Conservation (phyloP, 164 flowering plant genomes). For the Chimonanthus salicifolius region DNA sequence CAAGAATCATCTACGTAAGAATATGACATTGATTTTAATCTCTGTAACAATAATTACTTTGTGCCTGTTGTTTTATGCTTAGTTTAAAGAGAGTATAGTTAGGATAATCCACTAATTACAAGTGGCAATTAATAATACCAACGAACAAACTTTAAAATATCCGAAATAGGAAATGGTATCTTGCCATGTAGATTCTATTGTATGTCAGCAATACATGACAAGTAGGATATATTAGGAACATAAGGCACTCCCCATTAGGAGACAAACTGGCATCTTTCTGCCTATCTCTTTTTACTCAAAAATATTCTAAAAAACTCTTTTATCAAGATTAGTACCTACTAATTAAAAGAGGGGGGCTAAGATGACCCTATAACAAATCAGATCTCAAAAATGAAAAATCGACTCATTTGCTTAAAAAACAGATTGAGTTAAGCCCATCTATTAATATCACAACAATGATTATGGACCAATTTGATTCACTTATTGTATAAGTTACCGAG, state of each 20-base stretch:
- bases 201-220: background rate
- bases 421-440: background rate
- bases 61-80: background rate
- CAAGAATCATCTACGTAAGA: background rate
- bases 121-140: background rate
- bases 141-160: too few relatives aligned
- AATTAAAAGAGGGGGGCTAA: too few relatives aligned
- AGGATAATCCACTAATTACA: background rate
- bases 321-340: too few relatives aligned
- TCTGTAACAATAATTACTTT: background rate
- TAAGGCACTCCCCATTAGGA: background rate
- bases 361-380: too few relatives aligned
- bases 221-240: background rate
- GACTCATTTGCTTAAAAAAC: background rate
- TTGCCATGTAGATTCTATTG: background rate
- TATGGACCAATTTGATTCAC: too few relatives aligned
- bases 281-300: background rate
- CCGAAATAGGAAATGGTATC: background rate
- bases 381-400: too few relatives aligned
- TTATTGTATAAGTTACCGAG: too few relatives aligned
- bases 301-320: background rate
- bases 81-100: background rate
- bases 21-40: background rate
- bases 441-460: too few relatives aligned
- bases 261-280: slow-evolving; percentile 22